Evolutionary conservation across 192 early-diverging fungal genomes (phyloP), one percentile per base, ranked within the genome.

Genomic region (Umbelopsis sp.): DNA sequence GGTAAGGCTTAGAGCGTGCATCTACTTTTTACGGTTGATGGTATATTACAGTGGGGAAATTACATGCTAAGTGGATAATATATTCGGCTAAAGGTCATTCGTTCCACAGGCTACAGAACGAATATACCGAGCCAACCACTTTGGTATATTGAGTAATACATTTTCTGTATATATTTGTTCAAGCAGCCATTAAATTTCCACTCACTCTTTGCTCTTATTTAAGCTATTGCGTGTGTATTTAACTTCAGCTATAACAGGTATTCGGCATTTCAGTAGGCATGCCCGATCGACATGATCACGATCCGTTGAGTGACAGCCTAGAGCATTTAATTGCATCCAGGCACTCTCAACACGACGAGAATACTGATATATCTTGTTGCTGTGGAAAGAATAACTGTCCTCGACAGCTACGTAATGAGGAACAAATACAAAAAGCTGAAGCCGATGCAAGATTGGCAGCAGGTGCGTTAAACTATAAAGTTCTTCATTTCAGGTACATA

Each of bases 371-470:
- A 16, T 27, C 3, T 35, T 77, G 76, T 50, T 77, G 76, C 72
- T 77, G 76, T 41, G 67, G 70, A 33, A 65, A 35, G 46, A 48
- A 64, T 12, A 37, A 69, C 18, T 77, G 76, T 65, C 37, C n/a
- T 2, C 73, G 64, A 30, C 46, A 64, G 5, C 16, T 20, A 25
- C 21, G 25, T 2, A 73, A 72, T 65, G 37, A 46, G 3, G 12
- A 45, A 0, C 73, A 22, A 48, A 22, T 66, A 13, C 51, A 53
- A 37, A 78, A 78, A 52, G 30, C 78, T 11, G 82, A 83, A 74
- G 51, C 61, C 15, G 73, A 81, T 27, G 67, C 75, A 21, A 51
- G 82, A 23, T 64, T 83, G 27, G 82, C 82, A 68, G 79, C 76
- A 70, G 82, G 82, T 83, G 65, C 67, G 49, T 41, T 2, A 65